Evolutionary conservation across 2,329 filamentous ascomycete genomes (phyloP), one percentile per base, ranked within the genome.

Genomic region (Alternaria panax): DNA sequence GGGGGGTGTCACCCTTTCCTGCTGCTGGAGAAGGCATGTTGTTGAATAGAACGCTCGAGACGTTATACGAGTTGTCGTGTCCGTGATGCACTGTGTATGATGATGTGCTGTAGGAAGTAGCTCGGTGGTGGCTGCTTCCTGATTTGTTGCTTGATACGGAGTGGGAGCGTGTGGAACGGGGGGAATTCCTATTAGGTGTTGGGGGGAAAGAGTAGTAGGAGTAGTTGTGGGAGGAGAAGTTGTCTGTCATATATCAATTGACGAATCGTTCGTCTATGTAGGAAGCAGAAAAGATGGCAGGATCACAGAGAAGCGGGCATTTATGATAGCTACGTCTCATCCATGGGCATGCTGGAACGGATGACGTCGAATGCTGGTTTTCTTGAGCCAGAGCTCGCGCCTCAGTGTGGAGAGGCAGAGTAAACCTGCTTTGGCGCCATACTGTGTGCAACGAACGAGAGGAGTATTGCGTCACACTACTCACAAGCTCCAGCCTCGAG

Each of bases 21-120:
- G 82, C 81, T 66, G 82, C 81, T 70, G 82, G 82, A 59, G 82
- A 83, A 71, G 82, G 81, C 82, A 84, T 84, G 53, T 66, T 84
- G 56, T 66, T 78, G 69, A 72, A 59, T 48, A 65, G 42, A 61
- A 73, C 59, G 64, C 70, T 59, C 54, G 68, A 63, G 52, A 72
- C 66, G 64, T 72, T 70, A 66, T 71, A 69, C 63, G 72, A 71
- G 58, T 70, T 57, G 73, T 69, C 69, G 68, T 47, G 71, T 69
- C 63, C 66, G 66, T 73, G 72, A 47, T 59, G 43, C 43, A 54
- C 51, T 25, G 56, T 59, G 54, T 45, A 38, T 71, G 55, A 42
- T 48, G 56, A 40, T 5, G 36, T 46, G 18, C 42, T 48, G 53
- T 60, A 60, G 41, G 57, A 60, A 60, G 57, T 57, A 57, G 57